Base-by-base conservation (phyloP, 768 basidiomycete genomes). In the Pholiota microspora region DNA sequence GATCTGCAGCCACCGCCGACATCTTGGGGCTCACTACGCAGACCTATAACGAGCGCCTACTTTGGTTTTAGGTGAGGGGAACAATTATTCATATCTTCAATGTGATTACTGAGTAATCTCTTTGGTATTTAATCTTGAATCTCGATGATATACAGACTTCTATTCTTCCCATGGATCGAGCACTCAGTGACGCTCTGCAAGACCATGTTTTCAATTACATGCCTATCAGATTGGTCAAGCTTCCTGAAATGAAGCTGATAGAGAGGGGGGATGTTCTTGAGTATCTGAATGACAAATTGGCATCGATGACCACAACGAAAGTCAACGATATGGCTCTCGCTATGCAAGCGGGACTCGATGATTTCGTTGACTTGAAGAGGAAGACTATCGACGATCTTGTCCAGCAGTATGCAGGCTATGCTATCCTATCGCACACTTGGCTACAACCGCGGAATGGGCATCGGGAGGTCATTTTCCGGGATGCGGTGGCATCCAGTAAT, bases 211-310 rank as follows among this genome's bases (percentile, higher is more conserved):
- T 49, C 12, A 40, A 49, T 38, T 25, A 18, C n/a, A 50, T 55
- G 54, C 54, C 54, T n/a, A 55, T 55, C 38, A 38, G 54, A 10
- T 27, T 55, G 27, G 36, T 55, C 15, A 38, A 42, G 25, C 25
- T 55, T 18, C 54, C 54, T 1, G 16, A 25, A 21, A 49, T 55
- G 47, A 28, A 55, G 24, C 47, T 55, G 5, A 38, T 55, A 24
- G 54, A 55, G 7, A 28, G 54, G 21, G 36, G 36, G 12, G 36
- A 38, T 38, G 36, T 38, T 18, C 36, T 38, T 18, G 36, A 38
- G 36, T 18, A 38, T 18, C 36, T 38, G 3, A 38, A 18, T 18
- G 36, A 38, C 36, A 38, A 38, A 18, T 18, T 38, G 2, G 36
- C 36, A 38, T 38, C 36, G n/a, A 38, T 38, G 36, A 38, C 36